These are phyloP conservation scores for Populus hybrid DNA, from an alignment of 441 rosid genomes.

Conservation along the genomic window DNA sequence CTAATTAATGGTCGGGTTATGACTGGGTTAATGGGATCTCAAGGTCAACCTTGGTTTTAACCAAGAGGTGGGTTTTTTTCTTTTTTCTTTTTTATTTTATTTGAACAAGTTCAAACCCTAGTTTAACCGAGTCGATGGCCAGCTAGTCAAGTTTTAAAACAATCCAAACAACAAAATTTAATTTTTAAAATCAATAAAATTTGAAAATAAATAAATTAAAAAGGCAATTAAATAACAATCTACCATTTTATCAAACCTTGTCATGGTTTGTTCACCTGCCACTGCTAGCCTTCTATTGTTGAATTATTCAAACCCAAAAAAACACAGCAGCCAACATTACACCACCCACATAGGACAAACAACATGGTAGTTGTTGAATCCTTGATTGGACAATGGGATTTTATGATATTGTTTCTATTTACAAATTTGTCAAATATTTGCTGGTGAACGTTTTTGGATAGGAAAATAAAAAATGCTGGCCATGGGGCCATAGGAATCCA, in stretches of 20 bases:
- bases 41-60: too few species aligned
- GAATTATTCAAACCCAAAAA: conserved; percentile 21
- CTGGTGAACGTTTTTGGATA: neutral
- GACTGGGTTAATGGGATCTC: too few species aligned
- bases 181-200: too few species aligned
- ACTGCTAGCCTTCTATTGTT: conserved; percentile 10
- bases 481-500: conserved; percentile 36
- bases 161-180: too few species aligned
- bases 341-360: neutral
- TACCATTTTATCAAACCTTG: conserved; percentile 16
- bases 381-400: conserved; percentile 3
- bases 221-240: neutral
- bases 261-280: conserved; percentile 26
- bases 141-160: too few species aligned
- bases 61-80: too few species aligned
- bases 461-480: conserved; percentile 3
- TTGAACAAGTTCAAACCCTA: too few species aligned
- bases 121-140: too few species aligned
- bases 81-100: too few species aligned
- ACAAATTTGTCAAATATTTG: neutral
- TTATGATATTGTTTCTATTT: neutral
- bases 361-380: conserved; percentile 6
- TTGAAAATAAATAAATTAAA: neutral
- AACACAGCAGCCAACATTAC: neutral
- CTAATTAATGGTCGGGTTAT: too few species aligned